Base-by-base conservation (phyloP, 1,284 basidiomycete species). In the Malassezia sympodialis region DNA sequence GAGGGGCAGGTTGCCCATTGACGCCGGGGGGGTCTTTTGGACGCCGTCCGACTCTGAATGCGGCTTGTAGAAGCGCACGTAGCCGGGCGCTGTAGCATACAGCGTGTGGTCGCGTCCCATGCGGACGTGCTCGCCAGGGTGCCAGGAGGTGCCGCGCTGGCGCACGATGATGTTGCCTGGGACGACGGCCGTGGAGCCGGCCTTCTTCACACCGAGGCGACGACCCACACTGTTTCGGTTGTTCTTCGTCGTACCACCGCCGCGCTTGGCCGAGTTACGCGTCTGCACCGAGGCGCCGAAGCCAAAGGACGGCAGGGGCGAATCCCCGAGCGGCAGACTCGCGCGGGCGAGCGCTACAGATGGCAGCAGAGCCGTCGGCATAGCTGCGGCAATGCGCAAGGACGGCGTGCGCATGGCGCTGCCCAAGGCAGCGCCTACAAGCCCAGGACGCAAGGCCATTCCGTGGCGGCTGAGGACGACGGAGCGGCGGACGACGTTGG, bases 71-170 rank as follows among this genome's bases (percentile, higher is more conserved):
- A 68, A 74, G 35, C 64, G 63, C n/a, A 74, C 71, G 39, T 62
- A 72, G 34, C 72, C 72, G 0, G 70, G 63, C 19, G 61, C 61
- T 6, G 62, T 66, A 12, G 72, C 71, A 54, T 66, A 73, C 50
- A 73, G 62, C 43, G 72, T 73, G 60, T 74, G 72, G 40, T 74
- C 72, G 46, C 61, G 61, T 53, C 72, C 72, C 44, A 73, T 72
- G 17, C 49, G 53, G 15, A 67, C 69, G 35, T 74, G 68, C 35
- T 69, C 63, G 11, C 72, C 72, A 0, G 72, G 59, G 35, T 74
- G 70, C 70, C 70, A 74, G 21, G 61, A 59, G 10, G 72, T 73
- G 26, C 72, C 72, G 43, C 72, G 63, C 44, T 74, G 72, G 24
- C 72, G 61, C 47, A 62, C 57, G 59, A 74, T 62, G 57, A 74